Evolutionary conservation across 2,329 filamentous ascomycete genomes (phyloP), one percentile per base, ranked within the genome.

Genomic region (Pseudodiploospora longispora): DNA sequence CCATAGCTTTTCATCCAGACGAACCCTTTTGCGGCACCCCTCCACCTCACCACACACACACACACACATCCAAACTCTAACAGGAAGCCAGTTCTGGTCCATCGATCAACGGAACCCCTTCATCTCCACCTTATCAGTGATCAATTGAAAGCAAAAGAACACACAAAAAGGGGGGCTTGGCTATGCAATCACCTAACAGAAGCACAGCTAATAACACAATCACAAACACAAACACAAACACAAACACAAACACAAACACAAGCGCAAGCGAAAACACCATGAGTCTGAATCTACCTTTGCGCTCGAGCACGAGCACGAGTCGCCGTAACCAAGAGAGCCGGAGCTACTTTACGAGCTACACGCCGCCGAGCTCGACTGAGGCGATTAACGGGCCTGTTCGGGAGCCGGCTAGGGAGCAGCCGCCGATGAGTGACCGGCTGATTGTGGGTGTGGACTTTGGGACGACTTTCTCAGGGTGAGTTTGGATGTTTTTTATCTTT

Each of bases 401-500:
- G 47, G 78, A 80, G 52, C 71, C 74, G 28, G 65, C 68, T 28
- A 64, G 71, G 54, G 76, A 79, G 53, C 67, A 72, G 45, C 63
- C 70, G 30, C 67, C 73, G 8, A 59, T 72, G 38, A 73, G 67
- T 51, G 83, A 87, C 58, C 73, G 82, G 43, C 65, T 88, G 52
- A 85, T 89, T 53, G 83, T 90, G 31, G 86, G 85, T 6, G 79
- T 90, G 6, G 86, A 90, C 60, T 90, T 90, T 66, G 86, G 86
- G 10, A 90, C 86, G n/a, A 90, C 85, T 2, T 90, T 87, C 59
- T 87, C 82, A 36, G 85, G 84, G 79, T 83, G 65, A 68, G 43
- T 46, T 10, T 35, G 29, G 31, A 6, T 19, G 19, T 19, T 19
- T 19, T 19, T 19, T 19, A 19, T 19, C 19, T 19, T 19, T n/a